Evolutionary conservation across 345 rosid species (phyloP).

Genomic region (Schrenkiella parvula): DNA sequence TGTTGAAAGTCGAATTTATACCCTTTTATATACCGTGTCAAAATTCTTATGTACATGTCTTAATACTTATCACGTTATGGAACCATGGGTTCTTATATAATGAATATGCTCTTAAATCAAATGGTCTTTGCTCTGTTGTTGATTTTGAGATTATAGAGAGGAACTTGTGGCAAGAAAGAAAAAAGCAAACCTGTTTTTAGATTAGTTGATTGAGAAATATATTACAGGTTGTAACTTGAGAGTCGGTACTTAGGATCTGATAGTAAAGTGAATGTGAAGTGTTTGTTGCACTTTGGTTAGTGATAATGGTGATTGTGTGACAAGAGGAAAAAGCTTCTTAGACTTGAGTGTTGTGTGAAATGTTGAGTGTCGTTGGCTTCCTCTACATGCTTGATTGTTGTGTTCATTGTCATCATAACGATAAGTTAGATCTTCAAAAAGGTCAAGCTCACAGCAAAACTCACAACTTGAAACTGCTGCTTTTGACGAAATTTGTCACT

Average conservation of each 20-base stretch:
- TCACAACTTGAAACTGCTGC: neutral
- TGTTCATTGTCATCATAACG: neutral
- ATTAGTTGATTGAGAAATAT: neutral
- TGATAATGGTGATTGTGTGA: neutral
- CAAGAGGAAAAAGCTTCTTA: neutral
- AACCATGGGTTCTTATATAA: conserved; percentile 20
- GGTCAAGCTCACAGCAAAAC: too few species aligned
- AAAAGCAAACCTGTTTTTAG: conserved; percentile 6
- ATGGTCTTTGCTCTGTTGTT: conserved; percentile 17
- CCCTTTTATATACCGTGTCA: conserved; percentile 39
- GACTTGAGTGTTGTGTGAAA: neutral
- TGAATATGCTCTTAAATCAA: conserved; percentile 15
- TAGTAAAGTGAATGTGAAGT: neutral
- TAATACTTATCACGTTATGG: conserved; percentile 23
- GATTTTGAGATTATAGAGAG: conserved; percentile 6
- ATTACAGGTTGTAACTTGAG: neutral
- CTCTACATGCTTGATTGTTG: neutral
- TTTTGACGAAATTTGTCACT: neutral
- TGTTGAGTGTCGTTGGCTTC: neutral
- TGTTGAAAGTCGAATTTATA: conserved; percentile 20
- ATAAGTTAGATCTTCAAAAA: too few species aligned
- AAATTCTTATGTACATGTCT: conserved; percentile 53
- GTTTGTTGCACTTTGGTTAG: neutral
- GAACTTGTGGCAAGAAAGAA: neutral
- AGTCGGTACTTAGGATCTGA: neutral